phyloP scores from a whole-genome alignment of 2,329 filamentous ascomycete species.

The Bipolaris victoriae region DNA sequence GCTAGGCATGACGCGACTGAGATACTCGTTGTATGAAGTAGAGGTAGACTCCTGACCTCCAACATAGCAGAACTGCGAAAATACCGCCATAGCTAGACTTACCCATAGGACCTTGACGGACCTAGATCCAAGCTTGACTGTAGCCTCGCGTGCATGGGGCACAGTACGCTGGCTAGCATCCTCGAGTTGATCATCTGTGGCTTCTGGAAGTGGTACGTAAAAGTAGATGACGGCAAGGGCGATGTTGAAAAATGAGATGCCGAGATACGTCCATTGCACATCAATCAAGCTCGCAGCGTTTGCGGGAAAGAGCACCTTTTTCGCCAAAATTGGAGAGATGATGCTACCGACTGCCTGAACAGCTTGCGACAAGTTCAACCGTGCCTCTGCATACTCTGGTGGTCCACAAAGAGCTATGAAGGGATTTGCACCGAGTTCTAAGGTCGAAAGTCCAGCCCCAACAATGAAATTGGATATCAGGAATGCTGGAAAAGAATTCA shows the following conservation, averaged over 20 bases:
- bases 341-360: conserved; percentile 67
- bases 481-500: conserved; percentile 66
- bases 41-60: conserved; percentile 65
- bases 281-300: conserved; percentile 62
- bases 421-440: conserved; percentile 67
- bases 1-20: conserved; percentile 49
- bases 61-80: conserved; percentile 66
- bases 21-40: conserved; percentile 55
- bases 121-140: conserved; percentile 48
- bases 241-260: conserved; percentile 66
- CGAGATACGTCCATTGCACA: conserved; percentile 70
- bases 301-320: conserved; percentile 62
- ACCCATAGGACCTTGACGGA: conserved; percentile 61
- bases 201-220: conserved; percentile 67
- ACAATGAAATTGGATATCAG: conserved; percentile 68
- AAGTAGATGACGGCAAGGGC: conserved; percentile 65
- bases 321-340: conserved; percentile 64
- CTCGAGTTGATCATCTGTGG: conserved; percentile 65
- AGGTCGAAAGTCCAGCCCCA: conserved; percentile 63
- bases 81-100: conserved; percentile 60
- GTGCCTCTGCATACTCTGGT: conserved; percentile 64
- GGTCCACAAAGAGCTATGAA: conserved; percentile 69
- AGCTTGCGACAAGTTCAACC: conserved; percentile 66
- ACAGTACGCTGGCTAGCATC: conserved; percentile 56
- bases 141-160: conserved; percentile 45